Evolutionary conservation across 345 rosid genomes (phyloP).

Genomic region (Eucalyptus coolabah): DNA sequence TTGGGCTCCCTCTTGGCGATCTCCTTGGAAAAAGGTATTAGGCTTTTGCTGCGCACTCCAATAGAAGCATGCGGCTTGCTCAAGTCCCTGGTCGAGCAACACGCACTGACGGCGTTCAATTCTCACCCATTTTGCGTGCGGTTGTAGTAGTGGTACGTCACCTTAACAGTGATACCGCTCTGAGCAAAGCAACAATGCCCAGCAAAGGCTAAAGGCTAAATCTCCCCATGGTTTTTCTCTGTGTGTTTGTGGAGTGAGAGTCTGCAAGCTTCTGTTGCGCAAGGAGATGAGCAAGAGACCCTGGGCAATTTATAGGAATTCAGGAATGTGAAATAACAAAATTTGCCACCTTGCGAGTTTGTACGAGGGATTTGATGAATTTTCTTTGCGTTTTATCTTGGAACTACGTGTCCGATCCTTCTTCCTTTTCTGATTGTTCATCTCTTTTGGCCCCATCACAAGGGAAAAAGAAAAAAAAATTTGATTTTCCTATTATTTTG

Average conservation of each 20-base stretch:
- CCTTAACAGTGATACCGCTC: slow-evolving; percentile 38
- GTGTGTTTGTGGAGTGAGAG: too few relatives aligned
- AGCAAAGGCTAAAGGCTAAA: neutral
- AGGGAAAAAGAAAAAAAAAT: neutral
- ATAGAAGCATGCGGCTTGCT: slow-evolving; percentile 3
- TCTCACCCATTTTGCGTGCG: slow-evolving; percentile 28
- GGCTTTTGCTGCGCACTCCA: accelerated
- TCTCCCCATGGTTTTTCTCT: neutral
- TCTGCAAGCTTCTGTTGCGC: neutral
- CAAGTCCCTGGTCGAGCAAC: slow-evolving; percentile 55
- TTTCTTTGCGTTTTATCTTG: neutral
- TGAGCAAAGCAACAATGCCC: neutral
- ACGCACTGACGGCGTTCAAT: slow-evolving; percentile 28
- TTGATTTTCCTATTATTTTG: neutral
- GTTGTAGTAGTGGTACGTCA: slow-evolving; percentile 36
- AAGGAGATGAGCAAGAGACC: neutral
- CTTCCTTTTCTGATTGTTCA: neutral
- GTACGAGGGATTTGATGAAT: neutral
- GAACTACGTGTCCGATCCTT: neutral
- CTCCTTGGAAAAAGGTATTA: too few relatives aligned
- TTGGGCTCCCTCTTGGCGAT: too few relatives aligned
- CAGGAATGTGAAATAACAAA: neutral
- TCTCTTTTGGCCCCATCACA: neutral
- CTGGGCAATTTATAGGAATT: neutral
- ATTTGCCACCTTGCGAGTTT: neutral